phyloP scores from a whole-genome alignment of 1,284 basidiomycete genomes.

The Neolentinus lepideus region DNA sequence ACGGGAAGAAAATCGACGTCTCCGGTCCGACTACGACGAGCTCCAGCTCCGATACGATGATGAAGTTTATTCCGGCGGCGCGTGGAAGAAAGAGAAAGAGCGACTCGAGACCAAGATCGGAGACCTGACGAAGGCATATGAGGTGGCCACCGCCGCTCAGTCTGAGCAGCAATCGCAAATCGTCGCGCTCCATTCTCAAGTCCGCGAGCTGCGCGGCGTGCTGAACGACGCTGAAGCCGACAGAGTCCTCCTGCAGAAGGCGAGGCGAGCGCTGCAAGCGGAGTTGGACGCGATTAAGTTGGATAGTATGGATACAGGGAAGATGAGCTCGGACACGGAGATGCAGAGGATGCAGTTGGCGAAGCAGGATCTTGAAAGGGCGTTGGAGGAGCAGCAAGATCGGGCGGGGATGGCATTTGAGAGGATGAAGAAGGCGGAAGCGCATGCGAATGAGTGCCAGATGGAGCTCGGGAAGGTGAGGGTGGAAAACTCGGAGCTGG shows the following conservation, averaged over 20 bases:
- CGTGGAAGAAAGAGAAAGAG: slow-evolving; percentile 85
- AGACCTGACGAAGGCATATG: slow-evolving; percentile 73
- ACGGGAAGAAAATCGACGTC: slow-evolving; percentile 74
- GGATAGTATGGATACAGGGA: slow-evolving; percentile 64
- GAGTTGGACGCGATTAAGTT: slow-evolving; percentile 76
- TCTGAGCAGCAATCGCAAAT: slow-evolving; percentile 81
- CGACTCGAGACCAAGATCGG: slow-evolving; percentile 76
- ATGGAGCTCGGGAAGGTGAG: slow-evolving; percentile 67
- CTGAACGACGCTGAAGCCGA: slow-evolving; percentile 83
- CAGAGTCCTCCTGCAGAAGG: slow-evolving; percentile 71
- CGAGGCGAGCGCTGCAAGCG: slow-evolving; percentile 72
- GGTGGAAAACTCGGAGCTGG: slow-evolving; percentile 72
- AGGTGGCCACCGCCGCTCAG: slow-evolving; percentile 66
- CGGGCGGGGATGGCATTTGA: slow-evolving; percentile 66
- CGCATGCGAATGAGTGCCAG: slow-evolving; percentile 68
- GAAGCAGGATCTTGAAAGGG: slow-evolving; percentile 76
- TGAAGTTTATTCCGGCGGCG: slow-evolving; percentile 68
- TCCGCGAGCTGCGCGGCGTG: slow-evolving; percentile 72
- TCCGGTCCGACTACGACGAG: slow-evolving; percentile 72
- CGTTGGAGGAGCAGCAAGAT: slow-evolving; percentile 73
- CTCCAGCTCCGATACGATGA: slow-evolving; percentile 72
- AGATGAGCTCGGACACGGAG: slow-evolving; percentile 67
- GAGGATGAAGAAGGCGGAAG: slow-evolving; percentile 75
- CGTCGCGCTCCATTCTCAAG: slow-evolving; percentile 76
- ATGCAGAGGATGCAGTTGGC: slow-evolving; percentile 68